phyloP scores from a whole-genome alignment of 768 basidiomycete species.

The Hericium coralloides region DNA sequence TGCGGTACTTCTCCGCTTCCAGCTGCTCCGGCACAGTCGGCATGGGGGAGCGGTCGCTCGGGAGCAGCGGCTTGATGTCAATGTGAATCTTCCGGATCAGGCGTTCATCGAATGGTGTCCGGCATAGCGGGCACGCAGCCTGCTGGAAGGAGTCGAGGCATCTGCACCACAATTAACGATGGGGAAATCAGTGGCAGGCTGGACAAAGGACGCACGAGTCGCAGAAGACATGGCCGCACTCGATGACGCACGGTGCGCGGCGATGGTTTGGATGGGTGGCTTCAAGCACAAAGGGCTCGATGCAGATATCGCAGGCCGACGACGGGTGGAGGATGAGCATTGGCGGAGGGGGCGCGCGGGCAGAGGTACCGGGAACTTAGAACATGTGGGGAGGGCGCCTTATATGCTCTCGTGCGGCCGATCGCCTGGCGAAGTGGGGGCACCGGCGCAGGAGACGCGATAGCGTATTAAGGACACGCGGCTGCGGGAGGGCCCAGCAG shows the following conservation, averaged over 20 bases:
- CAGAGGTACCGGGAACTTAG: constrained; percentile 10
- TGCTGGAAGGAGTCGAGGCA: constrained; percentile 12
- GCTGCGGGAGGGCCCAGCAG: constrained; percentile 3
- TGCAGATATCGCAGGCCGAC: constrained; percentile 21
- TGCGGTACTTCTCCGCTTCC: constrained; percentile 4
- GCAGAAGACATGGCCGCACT: constrained; percentile 20
- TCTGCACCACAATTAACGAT: not conserved
- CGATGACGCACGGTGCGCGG: constrained; percentile 16
- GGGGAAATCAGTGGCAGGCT: not conserved
- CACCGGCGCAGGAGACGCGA: constrained; percentile 4
- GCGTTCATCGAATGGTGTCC: constrained; percentile 8
- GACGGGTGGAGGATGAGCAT: constrained; percentile 19
- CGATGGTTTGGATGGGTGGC: constrained; percentile 1
- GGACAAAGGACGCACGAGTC: constrained; percentile 8
- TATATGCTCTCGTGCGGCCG: constrained; percentile 12
- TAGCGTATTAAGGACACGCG: constrained; percentile 10
- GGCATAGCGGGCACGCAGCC: constrained; percentile 12
- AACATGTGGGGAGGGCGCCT: constrained; percentile 7
- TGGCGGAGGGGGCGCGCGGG: constrained; percentile 1
- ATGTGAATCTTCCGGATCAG: constrained; percentile 11
- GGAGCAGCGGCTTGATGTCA: constrained; percentile 7
- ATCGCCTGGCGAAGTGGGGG: constrained; percentile 11
- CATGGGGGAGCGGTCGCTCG: constrained; percentile 3
- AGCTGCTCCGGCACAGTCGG: not conserved
- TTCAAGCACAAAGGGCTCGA: constrained; percentile 16